Percentiles rank a stretch among this genome's conserved stretches.
Conservation (phyloP, 768 basidiomycete species). For the Serendipita sp. region DNA sequence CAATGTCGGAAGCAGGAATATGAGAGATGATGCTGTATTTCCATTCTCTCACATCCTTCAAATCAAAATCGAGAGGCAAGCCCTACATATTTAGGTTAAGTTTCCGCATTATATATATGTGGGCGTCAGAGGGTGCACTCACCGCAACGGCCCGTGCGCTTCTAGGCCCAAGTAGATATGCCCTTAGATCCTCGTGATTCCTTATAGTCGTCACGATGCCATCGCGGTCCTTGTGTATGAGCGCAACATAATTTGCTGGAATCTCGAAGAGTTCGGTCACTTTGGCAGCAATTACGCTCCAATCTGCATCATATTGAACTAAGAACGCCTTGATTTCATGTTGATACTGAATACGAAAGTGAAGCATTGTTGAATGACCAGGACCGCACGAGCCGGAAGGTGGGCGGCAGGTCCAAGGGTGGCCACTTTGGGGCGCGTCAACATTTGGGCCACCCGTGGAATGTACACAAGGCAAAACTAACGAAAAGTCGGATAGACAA, state of each 20-base stretch:
- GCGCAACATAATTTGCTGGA: not conserved
- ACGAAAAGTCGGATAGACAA: not conserved
- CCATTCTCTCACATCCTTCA: not conserved
- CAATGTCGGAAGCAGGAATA: not conserved
- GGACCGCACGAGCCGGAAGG: not conserved
- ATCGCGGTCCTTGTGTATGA: not conserved
- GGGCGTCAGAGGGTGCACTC: not conserved
- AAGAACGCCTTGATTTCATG: slow-evolving; percentile 1
- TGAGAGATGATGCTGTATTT: not conserved
- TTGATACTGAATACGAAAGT: not conserved
- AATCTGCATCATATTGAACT: not conserved
- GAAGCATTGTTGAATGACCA: not conserved
- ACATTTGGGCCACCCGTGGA: not conserved
- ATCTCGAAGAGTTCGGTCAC: not conserved
- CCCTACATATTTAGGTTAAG: not conserved
- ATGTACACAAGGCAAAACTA: not conserved
- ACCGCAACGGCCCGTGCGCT: slow-evolving; percentile 3
- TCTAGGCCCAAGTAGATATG: not conserved
- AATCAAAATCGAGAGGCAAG: not conserved
- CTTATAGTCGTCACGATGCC: not conserved
- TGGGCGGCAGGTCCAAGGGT: not conserved
- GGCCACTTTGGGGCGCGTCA: not conserved
- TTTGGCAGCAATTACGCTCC: not conserved
- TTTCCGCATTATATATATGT: not conserved
- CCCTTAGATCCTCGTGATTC: not conserved